These are phyloP conservation scores for Coemansia sp. DNA, from an alignment of 192 early-diverging fungal genomes.

Conservation along the genomic window DNA sequence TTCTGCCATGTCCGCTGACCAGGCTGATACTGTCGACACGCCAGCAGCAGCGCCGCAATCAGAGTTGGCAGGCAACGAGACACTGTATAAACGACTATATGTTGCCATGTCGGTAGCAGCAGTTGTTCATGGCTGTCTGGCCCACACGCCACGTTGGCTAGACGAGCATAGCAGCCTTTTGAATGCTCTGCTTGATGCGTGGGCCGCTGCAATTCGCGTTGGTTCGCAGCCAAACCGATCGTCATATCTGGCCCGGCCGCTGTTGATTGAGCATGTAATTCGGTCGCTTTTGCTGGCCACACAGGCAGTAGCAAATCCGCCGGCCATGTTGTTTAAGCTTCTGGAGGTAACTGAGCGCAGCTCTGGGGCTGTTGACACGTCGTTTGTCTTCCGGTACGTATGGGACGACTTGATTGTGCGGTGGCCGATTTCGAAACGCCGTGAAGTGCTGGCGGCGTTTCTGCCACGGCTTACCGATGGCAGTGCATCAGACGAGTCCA, in stretches of 20 bases:
- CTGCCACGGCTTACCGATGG: constrained; percentile 69
- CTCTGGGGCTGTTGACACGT: constrained; percentile 33
- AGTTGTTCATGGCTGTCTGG: constrained; percentile 25
- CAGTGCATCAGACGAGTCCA: constrained; percentile 60
- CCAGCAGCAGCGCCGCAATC: neutral
- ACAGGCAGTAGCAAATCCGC: constrained; percentile 26
- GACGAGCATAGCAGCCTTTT: constrained; percentile 29
- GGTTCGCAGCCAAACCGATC: constrained; percentile 13
- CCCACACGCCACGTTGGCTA: constrained; percentile 38
- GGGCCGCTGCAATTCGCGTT: constrained; percentile 16
- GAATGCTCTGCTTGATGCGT: constrained; percentile 23
- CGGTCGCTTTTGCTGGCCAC: constrained; percentile 38
- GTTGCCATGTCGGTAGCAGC: constrained; percentile 28
- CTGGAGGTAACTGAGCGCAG: constrained; percentile 43
- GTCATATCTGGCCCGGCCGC: constrained; percentile 27
- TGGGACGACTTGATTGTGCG: constrained; percentile 57
- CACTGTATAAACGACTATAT: constrained; percentile 26
- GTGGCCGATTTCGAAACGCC: constrained; percentile 65
- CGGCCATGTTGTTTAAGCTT: constrained; percentile 40
- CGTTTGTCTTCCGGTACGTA: constrained; percentile 39
- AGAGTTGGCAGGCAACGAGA: neutral
- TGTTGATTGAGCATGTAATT: constrained; percentile 34
- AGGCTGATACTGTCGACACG: neutral
- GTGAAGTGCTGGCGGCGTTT: constrained; percentile 56
- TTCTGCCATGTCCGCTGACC: neutral